Conservation (phyloP, 164 flowering plant species). For the Nymphaea thermarum region DNA sequence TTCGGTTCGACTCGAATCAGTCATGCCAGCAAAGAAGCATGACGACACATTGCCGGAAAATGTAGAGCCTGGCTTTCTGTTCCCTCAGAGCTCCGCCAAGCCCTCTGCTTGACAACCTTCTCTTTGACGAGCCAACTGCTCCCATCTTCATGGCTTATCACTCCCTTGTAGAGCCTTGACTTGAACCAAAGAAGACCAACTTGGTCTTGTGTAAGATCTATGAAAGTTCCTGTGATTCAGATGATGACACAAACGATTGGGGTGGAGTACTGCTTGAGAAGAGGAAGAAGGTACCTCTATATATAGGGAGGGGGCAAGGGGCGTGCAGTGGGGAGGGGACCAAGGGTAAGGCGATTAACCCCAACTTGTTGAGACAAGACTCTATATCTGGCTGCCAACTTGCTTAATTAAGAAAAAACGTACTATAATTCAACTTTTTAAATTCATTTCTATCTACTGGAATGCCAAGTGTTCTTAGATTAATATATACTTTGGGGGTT, state of each 20-base stretch:
- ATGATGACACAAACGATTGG: not conserved
- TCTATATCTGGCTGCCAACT: not conserved
- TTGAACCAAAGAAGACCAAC: not conserved
- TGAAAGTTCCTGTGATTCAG: no score
- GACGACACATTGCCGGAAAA: constrained; percentile 7
- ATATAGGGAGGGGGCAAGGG: not conserved
- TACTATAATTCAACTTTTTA: no score
- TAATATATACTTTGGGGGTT: no score
- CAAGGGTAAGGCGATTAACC: not conserved
- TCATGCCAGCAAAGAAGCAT: constrained; percentile 12
- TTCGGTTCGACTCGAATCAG: not conserved
- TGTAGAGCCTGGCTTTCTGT: constrained; percentile 14
- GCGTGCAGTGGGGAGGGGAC: not conserved
- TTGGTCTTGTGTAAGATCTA: not conserved
- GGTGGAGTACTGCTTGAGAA: not conserved
- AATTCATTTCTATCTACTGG: not conserved
- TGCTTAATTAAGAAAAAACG: not conserved
- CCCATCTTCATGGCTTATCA: not conserved
- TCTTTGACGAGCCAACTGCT: constrained; percentile 14
- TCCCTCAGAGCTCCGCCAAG: constrained; percentile 47
- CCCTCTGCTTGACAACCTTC: constrained; percentile 40
- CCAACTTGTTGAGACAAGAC: not conserved
- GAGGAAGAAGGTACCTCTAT: not conserved
- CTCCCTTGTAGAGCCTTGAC: not conserved
- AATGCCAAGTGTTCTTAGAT: no score